Evolutionary conservation across 2,329 filamentous ascomycete species (phyloP).

Genomic region (Gyromitra esculenta): DNA sequence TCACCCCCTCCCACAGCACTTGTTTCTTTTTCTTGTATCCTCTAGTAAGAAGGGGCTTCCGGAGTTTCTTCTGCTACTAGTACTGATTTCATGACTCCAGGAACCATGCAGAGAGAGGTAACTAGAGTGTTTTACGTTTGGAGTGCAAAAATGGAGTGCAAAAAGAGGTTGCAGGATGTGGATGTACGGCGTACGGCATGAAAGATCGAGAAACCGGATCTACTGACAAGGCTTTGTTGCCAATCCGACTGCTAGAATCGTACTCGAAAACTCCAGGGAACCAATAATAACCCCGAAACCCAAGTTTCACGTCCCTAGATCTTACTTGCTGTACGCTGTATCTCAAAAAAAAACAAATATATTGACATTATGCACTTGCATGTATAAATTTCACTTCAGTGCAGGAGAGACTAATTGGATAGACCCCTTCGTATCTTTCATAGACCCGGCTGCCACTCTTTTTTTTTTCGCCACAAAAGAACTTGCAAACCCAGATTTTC

Average conservation of each 20-base stretch:
- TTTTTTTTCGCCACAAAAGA: too few species aligned
- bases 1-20: not conserved
- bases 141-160: constrained; percentile 23
- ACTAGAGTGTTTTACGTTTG: not conserved
- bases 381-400: not conserved
- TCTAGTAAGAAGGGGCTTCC: constrained; percentile 19
- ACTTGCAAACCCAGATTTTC: too few species aligned
- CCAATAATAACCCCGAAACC: too few species aligned
- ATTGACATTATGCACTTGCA: not conserved
- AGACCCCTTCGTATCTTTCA: not conserved
- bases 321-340: too few species aligned
- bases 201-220: too few species aligned
- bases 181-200: too few species aligned
- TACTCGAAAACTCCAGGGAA: too few species aligned
- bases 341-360: not conserved
- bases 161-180: constrained; percentile 14
- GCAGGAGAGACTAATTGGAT: not conserved
- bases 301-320: too few species aligned
- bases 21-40: not conserved
- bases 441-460: too few species aligned
- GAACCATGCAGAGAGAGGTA: not conserved
- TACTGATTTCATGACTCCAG: not conserved
- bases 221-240: too few species aligned
- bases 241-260: too few species aligned
- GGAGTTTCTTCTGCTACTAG: not conserved